phyloP scores from a whole-genome alignment of 345 rosid genomes.

The Eutrema heterophyllum region DNA sequence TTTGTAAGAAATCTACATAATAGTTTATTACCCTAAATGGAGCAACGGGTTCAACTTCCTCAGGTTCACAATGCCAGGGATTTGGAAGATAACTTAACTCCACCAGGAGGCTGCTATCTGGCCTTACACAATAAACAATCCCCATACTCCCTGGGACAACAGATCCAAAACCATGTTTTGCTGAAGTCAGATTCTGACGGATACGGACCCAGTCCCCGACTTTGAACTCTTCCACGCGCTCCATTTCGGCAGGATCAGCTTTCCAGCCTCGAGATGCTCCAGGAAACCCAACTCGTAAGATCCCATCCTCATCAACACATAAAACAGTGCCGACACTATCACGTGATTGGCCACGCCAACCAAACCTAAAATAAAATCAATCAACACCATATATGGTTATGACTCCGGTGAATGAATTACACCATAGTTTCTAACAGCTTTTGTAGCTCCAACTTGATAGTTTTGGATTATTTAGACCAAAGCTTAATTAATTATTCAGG shows the following conservation, averaged over 20 bases:
- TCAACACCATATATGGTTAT: slow-evolving; percentile 17
- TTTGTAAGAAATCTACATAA: slow-evolving; percentile 11
- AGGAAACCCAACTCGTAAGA: slow-evolving; percentile 96
- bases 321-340: slow-evolving; percentile 94
- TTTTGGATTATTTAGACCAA: neutral
- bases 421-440: slow-evolving; percentile 10
- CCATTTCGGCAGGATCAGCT: slow-evolving; percentile 99
- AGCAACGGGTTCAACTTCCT: slow-evolving; percentile 85
- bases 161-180: slow-evolving; percentile 91
- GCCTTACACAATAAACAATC: slow-evolving; percentile 86
- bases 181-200: slow-evolving; percentile 84
- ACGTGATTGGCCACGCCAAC: slow-evolving; percentile 89
- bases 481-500: slow-evolving; percentile 1
- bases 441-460: slow-evolving; percentile 10
- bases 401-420: slow-evolving; percentile 1
- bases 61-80: slow-evolving; percentile 98
- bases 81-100: slow-evolving; percentile 83
- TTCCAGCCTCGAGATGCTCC: slow-evolving; percentile 99
- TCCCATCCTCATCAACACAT: slow-evolving; percentile 99
- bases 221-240: slow-evolving; percentile 98
- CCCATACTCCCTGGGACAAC: slow-evolving; percentile 98
- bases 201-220: slow-evolving; percentile 99
- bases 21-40: slow-evolving; percentile 73
- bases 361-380: slow-evolving; percentile 60
- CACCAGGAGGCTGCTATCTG: slow-evolving; percentile 87